These are phyloP conservation scores for Rhazya stricta DNA, from an alignment of 257 asterid genomes.

Conservation along the genomic window DNA sequence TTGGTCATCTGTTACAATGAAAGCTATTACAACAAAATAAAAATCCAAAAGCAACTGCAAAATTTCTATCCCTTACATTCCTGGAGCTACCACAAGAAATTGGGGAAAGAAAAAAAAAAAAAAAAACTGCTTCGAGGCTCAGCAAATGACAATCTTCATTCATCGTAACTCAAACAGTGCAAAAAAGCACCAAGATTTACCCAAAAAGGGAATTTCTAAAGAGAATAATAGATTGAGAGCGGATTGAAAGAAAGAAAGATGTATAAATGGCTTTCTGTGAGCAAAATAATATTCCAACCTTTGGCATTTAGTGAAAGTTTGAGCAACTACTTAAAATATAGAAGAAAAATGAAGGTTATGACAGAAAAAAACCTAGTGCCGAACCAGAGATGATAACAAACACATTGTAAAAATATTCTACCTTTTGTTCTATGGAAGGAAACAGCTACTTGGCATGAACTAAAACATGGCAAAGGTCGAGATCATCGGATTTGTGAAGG, in stretches of 20 bases:
- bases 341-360: background rate
- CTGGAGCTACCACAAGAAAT: background rate
- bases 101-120: no score
- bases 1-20: constrained; percentile 12
- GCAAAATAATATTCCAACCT: background rate
- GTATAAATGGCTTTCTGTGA: background rate
- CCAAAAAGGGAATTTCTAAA: background rate
- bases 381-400: background rate
- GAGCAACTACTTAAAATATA: background rate
- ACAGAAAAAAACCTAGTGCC: background rate
- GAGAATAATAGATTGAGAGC: background rate
- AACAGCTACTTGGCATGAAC: constrained; percentile 10
- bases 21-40: background rate
- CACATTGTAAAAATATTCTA: background rate
- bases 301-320: background rate
- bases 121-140: background rate
- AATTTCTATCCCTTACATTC: background rate
- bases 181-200: background rate
- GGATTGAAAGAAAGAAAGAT: no score
- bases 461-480: constrained; percentile 3
- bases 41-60: background rate
- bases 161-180: background rate
- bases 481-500: constrained; percentile 66
- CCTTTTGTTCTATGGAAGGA: constrained; percentile 19
- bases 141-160: background rate